phyloP scores from a whole-genome alignment of 1,284 basidiomycete genomes.

The Irpex sp. region DNA sequence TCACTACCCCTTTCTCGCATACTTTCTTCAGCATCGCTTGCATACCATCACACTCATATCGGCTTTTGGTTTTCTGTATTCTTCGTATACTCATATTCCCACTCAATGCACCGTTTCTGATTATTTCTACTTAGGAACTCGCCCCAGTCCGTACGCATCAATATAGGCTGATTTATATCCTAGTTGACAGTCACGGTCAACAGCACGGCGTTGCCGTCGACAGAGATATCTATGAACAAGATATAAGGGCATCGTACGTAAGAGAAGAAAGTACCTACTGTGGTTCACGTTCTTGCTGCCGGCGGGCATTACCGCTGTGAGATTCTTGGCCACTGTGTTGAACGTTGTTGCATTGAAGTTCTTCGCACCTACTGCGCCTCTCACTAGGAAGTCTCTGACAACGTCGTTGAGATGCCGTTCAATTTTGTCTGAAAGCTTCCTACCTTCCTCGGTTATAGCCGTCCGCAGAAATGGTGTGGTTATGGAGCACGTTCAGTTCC shows the following conservation, averaged over 20 bases:
- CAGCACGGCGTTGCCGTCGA: conserved; percentile 8
- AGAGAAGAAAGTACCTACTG: conserved; percentile 2
- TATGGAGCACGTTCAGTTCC: conserved; percentile 2
- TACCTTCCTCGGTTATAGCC: conserved; percentile 4
- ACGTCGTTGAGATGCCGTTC: background rate
- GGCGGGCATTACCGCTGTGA: conserved; percentile 5
- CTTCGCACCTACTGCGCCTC: conserved; percentile 38
- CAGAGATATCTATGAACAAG: conserved; percentile 2
- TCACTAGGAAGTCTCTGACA: conserved; percentile 40
- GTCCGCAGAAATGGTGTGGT: conserved; percentile 3
- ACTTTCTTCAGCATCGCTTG: background rate
- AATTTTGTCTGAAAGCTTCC: background rate
- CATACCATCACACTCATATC: background rate
- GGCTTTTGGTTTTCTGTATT: conserved; percentile 6
- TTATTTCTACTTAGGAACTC: background rate
- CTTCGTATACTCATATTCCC: background rate
- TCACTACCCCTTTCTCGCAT: background rate
- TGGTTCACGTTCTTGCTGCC: conserved; percentile 7
- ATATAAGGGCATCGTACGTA: background rate
- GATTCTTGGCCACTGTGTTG: conserved; percentile 5
- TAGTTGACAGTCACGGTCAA: conserved; percentile 4
- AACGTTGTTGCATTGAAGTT: conserved; percentile 35
- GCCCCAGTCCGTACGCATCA: background rate
- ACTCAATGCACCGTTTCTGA: background rate
- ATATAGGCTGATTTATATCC: background rate